Evolutionary conservation across 345 rosid genomes (phyloP), one percentile per base, ranked within the genome.

Genomic region (Melaleuca alternifolia): DNA sequence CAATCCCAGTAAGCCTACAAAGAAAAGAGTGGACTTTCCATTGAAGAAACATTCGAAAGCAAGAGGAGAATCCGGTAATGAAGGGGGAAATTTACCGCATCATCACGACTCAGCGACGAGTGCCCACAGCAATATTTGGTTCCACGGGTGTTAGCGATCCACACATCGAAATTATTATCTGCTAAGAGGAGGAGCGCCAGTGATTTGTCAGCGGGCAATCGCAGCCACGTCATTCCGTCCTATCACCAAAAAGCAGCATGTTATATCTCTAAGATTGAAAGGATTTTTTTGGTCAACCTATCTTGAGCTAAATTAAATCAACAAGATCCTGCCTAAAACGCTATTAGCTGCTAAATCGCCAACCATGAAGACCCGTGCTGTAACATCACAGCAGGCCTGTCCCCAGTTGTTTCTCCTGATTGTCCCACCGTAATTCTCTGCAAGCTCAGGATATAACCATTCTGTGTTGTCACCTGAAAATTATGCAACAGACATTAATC

Each of bases 311-410:
- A 65, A 30, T 30, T 30, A 16, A 30, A 15, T 30, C 44, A 65
- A 30, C 44, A 65, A 65, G 44, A 37, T 15, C 46, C n/a, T 54
- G 11, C 50, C 15, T 41, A 52, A 53, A 50, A 50, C 3, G 82
- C 48, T 53, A 50, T 51, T 30, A 44, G 54, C 61, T 41, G 26
- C 75, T 33, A 37, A 85, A 57, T 26, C 51, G 33, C 85, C 54
- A 28, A 93, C 95, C 94, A 90, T 84, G 37, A 92, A 75, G 14
- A 93, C 84, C 26, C 95, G 51, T 92, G 97, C 86, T 93, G 95
- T 7, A 93, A 76, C 56, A 94, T 88, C 86, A 93, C 93, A 2
- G 93, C 93, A 10, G 89, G 89, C 54, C 88, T 87, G 82, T 79
- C 83, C 48, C 82, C 90, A 21, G 85, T 21, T 37, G 86, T 77